Percentiles rank a stretch among this genome's conserved stretches.
Evolutionary conservation across 805 yeast genomes (phyloP).

Genomic region (Cyberlindnera samutprakarnensis): DNA sequence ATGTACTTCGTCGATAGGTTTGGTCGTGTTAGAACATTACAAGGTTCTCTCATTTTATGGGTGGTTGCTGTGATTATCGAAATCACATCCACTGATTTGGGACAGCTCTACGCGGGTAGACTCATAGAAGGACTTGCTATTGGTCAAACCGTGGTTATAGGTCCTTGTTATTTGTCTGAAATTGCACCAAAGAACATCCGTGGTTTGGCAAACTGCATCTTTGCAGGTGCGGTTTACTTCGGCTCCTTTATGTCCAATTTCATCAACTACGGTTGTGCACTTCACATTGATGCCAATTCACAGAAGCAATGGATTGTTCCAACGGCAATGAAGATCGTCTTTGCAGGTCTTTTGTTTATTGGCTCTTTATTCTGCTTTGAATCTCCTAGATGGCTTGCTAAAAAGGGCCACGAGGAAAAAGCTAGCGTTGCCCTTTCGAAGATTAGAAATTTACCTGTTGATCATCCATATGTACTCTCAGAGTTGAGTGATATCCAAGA

Average conservation of each 20-base stretch:
- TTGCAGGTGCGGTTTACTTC: slow-evolving; percentile 51
- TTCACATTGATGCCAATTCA: slow-evolving; percentile 30
- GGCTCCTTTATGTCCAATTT: slow-evolving; percentile 45
- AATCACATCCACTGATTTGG: slow-evolving; percentile 35
- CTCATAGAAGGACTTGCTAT: slow-evolving; percentile 48
- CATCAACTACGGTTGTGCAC: slow-evolving; percentile 43
- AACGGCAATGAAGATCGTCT: slow-evolving; percentile 36
- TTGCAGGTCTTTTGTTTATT: slow-evolving; percentile 38
- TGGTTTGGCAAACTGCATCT: slow-evolving; percentile 44
- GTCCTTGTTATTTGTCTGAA: slow-evolving; percentile 48
- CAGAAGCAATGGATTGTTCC: slow-evolving; percentile 47
- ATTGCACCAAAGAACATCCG: slow-evolving; percentile 46
- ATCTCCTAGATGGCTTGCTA: slow-evolving; percentile 39
- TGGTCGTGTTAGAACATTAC: slow-evolving; percentile 44
- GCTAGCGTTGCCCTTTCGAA: slow-evolving; percentile 27
- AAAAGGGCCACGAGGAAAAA: slow-evolving; percentile 13
- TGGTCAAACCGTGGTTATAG: slow-evolving; percentile 51
- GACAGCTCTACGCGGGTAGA: slow-evolving; percentile 50
- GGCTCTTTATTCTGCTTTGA: slow-evolving; percentile 39
- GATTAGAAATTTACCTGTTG: slow-evolving; percentile 37
- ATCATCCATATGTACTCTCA: slow-evolving; percentile 41
- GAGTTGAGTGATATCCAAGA: slow-evolving; percentile 47
- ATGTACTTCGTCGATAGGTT: slow-evolving; percentile 40
- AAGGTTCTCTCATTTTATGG: slow-evolving; percentile 36
- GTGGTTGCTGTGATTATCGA: slow-evolving; percentile 40